phyloP scores from a whole-genome alignment of 768 basidiomycete genomes.

The Rhodotorula kratochvilovae region DNA sequence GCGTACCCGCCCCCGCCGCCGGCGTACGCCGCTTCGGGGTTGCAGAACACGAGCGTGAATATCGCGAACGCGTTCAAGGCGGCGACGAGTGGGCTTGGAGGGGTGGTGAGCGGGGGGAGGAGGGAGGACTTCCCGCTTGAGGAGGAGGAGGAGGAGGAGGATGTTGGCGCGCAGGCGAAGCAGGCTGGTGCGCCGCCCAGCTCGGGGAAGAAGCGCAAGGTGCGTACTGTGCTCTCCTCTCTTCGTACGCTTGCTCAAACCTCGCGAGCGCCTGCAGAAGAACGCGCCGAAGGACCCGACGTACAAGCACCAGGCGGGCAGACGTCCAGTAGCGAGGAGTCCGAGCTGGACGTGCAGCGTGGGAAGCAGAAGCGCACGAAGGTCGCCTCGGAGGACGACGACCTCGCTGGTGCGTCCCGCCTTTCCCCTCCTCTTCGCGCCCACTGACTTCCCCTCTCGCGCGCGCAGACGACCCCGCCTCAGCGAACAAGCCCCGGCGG shows the following conservation, averaged over 20 bases:
- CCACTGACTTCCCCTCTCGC: not conserved
- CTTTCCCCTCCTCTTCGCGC: not conserved
- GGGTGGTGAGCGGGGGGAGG: slow-evolving; percentile 9
- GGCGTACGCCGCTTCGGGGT: not conserved
- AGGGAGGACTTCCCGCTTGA: slow-evolving; percentile 12
- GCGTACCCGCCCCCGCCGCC: not conserved
- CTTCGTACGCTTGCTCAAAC: not conserved
- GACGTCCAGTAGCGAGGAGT: slow-evolving; percentile 23
- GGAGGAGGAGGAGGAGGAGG: not conserved
- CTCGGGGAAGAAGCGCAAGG: slow-evolving; percentile 33
- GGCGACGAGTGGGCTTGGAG: slow-evolving; percentile 53
- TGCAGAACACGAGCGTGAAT: slow-evolving; percentile 67
- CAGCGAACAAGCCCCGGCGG: slow-evolving; percentile 9
- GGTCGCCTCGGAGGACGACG: slow-evolving; percentile 14
- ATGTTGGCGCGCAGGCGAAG: not conserved
- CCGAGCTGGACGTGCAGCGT: slow-evolving; percentile 6
- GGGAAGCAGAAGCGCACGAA: slow-evolving; percentile 26
- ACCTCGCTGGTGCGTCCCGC: not conserved
- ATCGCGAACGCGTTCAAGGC: slow-evolving; percentile 74
- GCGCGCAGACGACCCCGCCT: not conserved
- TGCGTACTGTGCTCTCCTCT: not conserved
- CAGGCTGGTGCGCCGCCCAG: not conserved
- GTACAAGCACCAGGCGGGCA: slow-evolving; percentile 5
- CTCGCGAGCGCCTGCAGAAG: not conserved
- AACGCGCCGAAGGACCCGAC: slow-evolving; percentile 9